Base-by-base conservation (phyloP, 176 grass and related monocot genomes). In the Lolium perenne region DNA sequence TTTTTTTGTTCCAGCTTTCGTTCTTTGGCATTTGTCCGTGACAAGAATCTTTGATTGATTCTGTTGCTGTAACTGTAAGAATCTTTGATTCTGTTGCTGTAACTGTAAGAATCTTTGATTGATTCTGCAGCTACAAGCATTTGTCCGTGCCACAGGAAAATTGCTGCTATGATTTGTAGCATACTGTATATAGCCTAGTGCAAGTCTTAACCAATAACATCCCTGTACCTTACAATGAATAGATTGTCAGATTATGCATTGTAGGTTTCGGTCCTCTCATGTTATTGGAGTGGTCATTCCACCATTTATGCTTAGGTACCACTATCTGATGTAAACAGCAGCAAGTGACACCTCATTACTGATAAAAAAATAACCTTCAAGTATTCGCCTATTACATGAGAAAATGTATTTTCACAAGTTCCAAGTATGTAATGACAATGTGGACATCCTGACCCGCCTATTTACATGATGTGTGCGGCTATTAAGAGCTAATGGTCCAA, bases 401-500 rank as follows among this genome's bases (percentile, higher is more conserved):
- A 23, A 29, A n/a, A 49, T 64, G 32, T 11, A 9, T 38, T 79
- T 63, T 64, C 3, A 10, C 63, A 57, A 2, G 29, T 40, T 80
- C 40, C 47, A 50, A 10, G 7, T 17, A 81, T 53, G n/a, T 81
- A 51, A 75, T 79, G 68, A 46, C 75, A 71, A 87, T 80, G 14
- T 76, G 49, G 66, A 87, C 60, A 87, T 54, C 22, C 5, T 23
- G 8, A 26, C 45, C 77, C 8, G 25, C 40, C 58, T 75, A 67
- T 87, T 87, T 32, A 51, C 76, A 59, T 76, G 60, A 32, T 74
- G 25, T 51, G 58, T 40, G 29, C 5, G 67, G n/a, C 47, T 61
- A 47, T 53, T 88, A 57, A 82, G 50, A 68, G 67, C 80, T 89
- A 56, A 90, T 83, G 56, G 80, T 84, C 62, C 53, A 57, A 70